Conservation (phyloP, 306 rosid species). For the Lathyrus tuberosus region DNA sequence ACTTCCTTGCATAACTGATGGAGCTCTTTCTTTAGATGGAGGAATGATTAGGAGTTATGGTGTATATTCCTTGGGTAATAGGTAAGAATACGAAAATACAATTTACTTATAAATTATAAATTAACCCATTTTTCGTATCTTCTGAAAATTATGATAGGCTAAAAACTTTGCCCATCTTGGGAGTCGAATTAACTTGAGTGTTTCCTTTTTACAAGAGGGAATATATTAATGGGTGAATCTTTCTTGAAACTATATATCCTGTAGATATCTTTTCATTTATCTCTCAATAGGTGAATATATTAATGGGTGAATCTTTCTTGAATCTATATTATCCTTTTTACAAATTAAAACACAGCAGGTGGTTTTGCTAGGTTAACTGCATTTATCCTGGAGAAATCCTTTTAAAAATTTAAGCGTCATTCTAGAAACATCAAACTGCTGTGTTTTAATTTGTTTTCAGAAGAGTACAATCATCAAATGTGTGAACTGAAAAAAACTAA, state of each 20-base stretch:
- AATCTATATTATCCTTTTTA: neutral
- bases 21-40: slow-evolving; percentile 93
- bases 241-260: slow-evolving; percentile 16
- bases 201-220: too few species aligned
- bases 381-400: neutral
- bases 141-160: too few species aligned
- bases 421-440: slow-evolving; percentile 31
- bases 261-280: slow-evolving; percentile 31
- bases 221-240: slow-evolving; percentile 2
- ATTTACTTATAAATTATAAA: slow-evolving; percentile 14
- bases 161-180: too few species aligned
- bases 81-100: slow-evolving; percentile 56
- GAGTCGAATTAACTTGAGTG: too few species aligned
- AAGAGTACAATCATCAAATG: slow-evolving; percentile 22
- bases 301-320: slow-evolving; percentile 18
- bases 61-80: slow-evolving; percentile 64
- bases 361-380: slow-evolving; percentile 28
- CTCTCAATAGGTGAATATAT: neutral
- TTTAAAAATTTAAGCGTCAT: neutral
- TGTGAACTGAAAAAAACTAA: neutral
- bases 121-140: too few species aligned
- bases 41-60: slow-evolving; percentile 72
- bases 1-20: slow-evolving; percentile 76
- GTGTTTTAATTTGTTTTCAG: slow-evolving; percentile 17
- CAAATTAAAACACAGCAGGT: neutral